Evolutionary conservation across 1,284 basidiomycete species (phyloP), one percentile per base, ranked within the genome.

Genomic region (Trichosporon ovoides): DNA sequence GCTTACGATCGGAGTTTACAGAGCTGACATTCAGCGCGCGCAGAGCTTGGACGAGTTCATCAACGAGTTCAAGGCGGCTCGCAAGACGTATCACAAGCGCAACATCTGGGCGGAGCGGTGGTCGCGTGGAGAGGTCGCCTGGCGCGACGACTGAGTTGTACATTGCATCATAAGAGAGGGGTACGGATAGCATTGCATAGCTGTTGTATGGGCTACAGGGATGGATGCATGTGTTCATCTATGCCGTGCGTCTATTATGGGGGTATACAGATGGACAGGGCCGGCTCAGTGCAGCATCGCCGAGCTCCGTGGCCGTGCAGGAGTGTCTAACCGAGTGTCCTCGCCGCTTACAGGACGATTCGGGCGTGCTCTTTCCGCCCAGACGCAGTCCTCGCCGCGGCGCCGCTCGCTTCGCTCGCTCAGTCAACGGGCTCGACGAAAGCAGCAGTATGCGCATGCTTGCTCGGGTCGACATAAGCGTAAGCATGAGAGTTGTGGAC

Each of bases 31-130:
- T n/a, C n/a, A n/a, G n/a, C n/a, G n/a, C n/a, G n/a, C n/a, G n/a
- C 69, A 67, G 38, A 65, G 74, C 10, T 82, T 93, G 19, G 92
- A 95, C 62, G 85, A 88, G 48, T 97, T 96, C 66, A 84, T 94
- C 50, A 84, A 81, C 68, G 86, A 91, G 70, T 95, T 92, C 80
- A 91, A 87, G 71, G 89, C 91, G 55, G 75, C 86, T 38, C 79
- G 92, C 65, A 92, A 90, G 78, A 81, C 83, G 16, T 95, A 92
- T 74, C 92, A 96, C 74, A 93, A 93, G 74, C 82, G 92, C 28
- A 85, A 85, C 3, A 87, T 94, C 73, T 94, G 89, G 88, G 84
- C 85, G 18, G 88, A 92, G 68, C 82, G 87, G 66, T 94, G 91
- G 89, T 80, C 84, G 1, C 81, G 84, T 28, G 89, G 89, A 1